Evolutionary conservation across 83 land plant genomes (phyloP).

Genomic region (Picea abies): DNA sequence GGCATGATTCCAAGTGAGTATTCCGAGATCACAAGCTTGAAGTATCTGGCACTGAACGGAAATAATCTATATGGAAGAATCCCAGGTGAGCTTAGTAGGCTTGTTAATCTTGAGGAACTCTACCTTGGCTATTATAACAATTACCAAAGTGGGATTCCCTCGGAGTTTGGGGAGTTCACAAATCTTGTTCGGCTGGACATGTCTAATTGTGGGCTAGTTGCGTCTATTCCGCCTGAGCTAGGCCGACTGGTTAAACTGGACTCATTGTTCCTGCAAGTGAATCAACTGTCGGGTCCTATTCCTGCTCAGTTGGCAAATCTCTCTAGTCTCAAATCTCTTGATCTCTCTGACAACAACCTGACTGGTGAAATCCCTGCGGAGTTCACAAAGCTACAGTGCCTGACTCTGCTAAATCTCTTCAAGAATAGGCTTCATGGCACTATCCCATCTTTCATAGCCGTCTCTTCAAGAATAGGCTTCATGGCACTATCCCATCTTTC

Average conservation of each 20-base stretch:
- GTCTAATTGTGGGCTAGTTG: slow-evolving; percentile 58
- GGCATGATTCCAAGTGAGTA: slow-evolving; percentile 66
- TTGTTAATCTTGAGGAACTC: slow-evolving; percentile 48
- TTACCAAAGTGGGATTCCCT: slow-evolving; percentile 51
- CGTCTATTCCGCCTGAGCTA: slow-evolving; percentile 62
- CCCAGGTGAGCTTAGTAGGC: slow-evolving; percentile 69
- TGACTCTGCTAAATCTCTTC: slow-evolving; percentile 62
- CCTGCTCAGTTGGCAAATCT: slow-evolving; percentile 67
- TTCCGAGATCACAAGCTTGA: slow-evolving; percentile 39
- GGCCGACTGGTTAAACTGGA: slow-evolving; percentile 46
- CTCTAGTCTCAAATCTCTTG: slow-evolving; percentile 51
- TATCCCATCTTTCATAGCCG: slow-evolving; percentile 51
- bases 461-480: no score
- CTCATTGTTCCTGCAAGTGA: slow-evolving; percentile 62
- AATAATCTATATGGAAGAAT: slow-evolving; percentile 67
- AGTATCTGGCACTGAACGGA: slow-evolving; percentile 55
- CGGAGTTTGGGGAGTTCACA: slow-evolving; percentile 65
- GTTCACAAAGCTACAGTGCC: slow-evolving; percentile 37
- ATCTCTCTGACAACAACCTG: slow-evolving; percentile 66
- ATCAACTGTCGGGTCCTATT: slow-evolving; percentile 63
- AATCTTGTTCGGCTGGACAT: slow-evolving; percentile 50
- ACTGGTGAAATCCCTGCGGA: slow-evolving; percentile 62
- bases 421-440: slow-evolving; percentile 66
- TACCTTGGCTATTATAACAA: slow-evolving; percentile 50
- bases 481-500: no score